A percentile compares a stretch with the other conserved stretches of the same genome.
phyloP scores from a whole-genome alignment of 768 basidiomycete genomes.

The Rhodotorula graminis region DNA sequence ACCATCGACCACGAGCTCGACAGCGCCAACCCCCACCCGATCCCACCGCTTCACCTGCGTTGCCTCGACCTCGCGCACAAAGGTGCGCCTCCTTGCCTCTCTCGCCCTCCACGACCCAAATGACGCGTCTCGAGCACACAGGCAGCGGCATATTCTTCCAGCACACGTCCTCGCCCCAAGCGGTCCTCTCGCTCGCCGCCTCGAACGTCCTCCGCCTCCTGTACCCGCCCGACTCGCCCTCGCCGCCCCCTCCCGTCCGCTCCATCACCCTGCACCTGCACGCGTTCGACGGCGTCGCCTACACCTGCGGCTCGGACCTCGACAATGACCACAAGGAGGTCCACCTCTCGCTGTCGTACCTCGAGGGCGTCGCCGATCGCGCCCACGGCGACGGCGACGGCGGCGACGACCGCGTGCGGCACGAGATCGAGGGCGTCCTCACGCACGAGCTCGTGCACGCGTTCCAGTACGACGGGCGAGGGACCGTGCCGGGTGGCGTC shows the following conservation, averaged over 20 bases:
- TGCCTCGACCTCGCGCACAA: neutral
- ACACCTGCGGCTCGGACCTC: conserved; percentile 57
- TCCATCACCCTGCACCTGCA: conserved; percentile 38
- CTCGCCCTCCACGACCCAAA: neutral
- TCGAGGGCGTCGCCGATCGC: conserved; percentile 45
- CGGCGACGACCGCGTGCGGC: conserved; percentile 50
- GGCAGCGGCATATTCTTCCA: conserved; percentile 7
- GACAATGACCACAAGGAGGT: conserved; percentile 62
- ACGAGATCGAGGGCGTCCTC: conserved; percentile 68
- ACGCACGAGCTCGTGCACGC: conserved; percentile 75
- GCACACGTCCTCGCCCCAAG: neutral
- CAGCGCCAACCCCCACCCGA: too few relatives aligned
- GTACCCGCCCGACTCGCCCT: conserved; percentile 1
- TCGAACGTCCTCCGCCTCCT: conserved; percentile 9
- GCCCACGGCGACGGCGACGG: conserved; percentile 29
- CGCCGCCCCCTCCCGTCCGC: conserved; percentile 7
- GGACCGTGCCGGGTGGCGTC: conserved; percentile 62
- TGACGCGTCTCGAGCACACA: neutral
- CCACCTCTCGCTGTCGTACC: conserved; percentile 64
- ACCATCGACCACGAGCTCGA: too few relatives aligned
- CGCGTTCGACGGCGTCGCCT: conserved; percentile 63
- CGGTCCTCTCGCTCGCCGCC: neutral
- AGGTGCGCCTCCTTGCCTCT: neutral
- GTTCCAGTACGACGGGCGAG: conserved; percentile 63
- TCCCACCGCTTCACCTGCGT: neutral